Evolutionary conservation across 257 asterid species (phyloP).

Genomic region (Lycium barbarum): DNA sequence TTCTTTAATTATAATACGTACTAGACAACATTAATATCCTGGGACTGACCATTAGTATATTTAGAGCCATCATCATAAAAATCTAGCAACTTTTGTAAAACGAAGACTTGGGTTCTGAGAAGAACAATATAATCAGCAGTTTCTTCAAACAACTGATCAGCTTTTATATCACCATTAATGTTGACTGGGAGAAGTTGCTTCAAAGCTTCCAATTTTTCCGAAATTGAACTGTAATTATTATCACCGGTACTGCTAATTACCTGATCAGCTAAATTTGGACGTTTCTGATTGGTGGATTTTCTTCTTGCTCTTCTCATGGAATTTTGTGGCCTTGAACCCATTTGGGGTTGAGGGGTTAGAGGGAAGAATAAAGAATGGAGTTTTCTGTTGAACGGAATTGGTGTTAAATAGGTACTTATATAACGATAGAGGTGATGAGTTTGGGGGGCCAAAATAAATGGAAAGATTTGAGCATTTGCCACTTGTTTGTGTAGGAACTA

Average conservation of each 20-base stretch:
- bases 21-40: slow-evolving; percentile 53
- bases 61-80: slow-evolving; percentile 50
- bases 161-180: slow-evolving; percentile 36
- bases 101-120: slow-evolving; percentile 65
- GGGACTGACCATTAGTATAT: slow-evolving; percentile 35
- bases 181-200: slow-evolving; percentile 61
- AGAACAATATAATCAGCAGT: slow-evolving; percentile 80
- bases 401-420: neutral
- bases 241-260: neutral
- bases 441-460: slow-evolving; percentile 44
- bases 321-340: neutral
- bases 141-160: slow-evolving; percentile 69
- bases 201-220: slow-evolving; percentile 75
- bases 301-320: slow-evolving; percentile 44
- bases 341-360: neutral
- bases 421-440: neutral
- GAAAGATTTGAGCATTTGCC: slow-evolving; percentile 36
- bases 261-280: slow-evolving; percentile 33
- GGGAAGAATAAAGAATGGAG: neutral
- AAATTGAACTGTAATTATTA: slow-evolving; percentile 34
- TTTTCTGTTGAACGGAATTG: slow-evolving; percentile 8
- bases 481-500: slow-evolving; percentile 37
- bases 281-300: slow-evolving; percentile 37
- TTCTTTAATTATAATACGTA: neutral
- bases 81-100: slow-evolving; percentile 71